Evolutionary conservation across 805 yeast genomes (phyloP), one percentile per base, ranked within the genome.

Genomic region (Hanseniaspora clermontiae): DNA sequence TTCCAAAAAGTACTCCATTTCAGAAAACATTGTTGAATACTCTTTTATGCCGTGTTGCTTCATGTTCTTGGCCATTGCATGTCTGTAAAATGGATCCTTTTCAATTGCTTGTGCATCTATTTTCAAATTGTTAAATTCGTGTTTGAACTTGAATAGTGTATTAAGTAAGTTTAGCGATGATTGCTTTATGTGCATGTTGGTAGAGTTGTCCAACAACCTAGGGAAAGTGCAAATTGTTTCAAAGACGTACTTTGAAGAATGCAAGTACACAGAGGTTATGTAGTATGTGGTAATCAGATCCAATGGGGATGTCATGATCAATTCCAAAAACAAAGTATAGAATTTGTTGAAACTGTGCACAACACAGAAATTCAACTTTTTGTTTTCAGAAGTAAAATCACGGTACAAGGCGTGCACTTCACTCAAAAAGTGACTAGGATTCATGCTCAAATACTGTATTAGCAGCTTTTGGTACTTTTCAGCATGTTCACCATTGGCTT

Each of bases 71-170:
- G 38, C 59, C 61, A 10, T 64, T 62, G 47, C 76, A 80, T 56
- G 77, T 75, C 59, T 80, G 71, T 58, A 72, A 72, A 39, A 81
- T 70, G 60, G 78, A 80, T 49, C 70, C 68, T 0, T 75, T 61
- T 31, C 64, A 66, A n/a, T 36, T 45, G 14, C 11, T 27, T 31
- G 53, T 36, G 4, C 37, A 32, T 20, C 34, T 39, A 45, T 2
- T 53, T 29, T 27, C 27, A 50, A 19, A 7, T 42, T 20, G 19
- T 43, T 34, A 9, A 51, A 27, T 17, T 38, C 51, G 15, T 51
- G 49, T 14, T 38, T 46, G n/a, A 53, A 46, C 20, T 46, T 53
- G 5, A 53, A 38, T 1, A 53, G n/a, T 15, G 20, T 29, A 11
- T 49, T 15, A 2, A 29, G 14, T 17, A 53, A 31, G 24, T 38